Evolutionary conservation across 257 asterid species (phyloP).

Genomic region (Solanum neorickii): DNA sequence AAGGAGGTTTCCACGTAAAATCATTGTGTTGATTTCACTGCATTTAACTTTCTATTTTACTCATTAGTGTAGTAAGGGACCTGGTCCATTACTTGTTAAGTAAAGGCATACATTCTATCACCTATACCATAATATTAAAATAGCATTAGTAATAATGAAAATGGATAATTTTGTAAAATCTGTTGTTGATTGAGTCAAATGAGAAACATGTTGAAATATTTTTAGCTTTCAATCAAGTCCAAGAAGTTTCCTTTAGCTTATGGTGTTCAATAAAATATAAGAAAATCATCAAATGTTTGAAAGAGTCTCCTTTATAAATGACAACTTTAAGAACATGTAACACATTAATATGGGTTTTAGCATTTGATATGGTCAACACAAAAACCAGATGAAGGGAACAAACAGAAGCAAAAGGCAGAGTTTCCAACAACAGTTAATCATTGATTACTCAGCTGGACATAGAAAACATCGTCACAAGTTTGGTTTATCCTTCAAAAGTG

Average conservation of each 20-base stretch:
- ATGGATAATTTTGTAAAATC: background rate
- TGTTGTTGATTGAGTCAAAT: background rate
- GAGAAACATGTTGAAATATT: background rate
- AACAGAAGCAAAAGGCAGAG: background rate
- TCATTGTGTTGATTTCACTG: no score
- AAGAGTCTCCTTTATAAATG: background rate
- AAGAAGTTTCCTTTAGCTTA: background rate
- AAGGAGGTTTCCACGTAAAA: no score
- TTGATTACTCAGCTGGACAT: background rate
- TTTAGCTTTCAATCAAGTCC: background rate
- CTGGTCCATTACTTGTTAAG: no score
- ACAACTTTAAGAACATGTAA: background rate
- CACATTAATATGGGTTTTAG: background rate
- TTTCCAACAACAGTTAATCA: background rate
- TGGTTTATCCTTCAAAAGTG: constrained; percentile 10
- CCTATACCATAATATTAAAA: background rate
- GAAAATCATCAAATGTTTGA: background rate
- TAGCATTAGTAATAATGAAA: background rate
- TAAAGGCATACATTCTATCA: no score
- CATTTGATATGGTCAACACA: background rate
- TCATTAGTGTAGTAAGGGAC: no score
- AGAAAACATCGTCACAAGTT: background rate
- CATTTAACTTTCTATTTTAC: no score
- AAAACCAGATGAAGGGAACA: background rate
- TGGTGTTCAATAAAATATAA: background rate